Evolutionary conservation across 2,329 filamentous ascomycete genomes (phyloP).

Genomic region (Fusarium dlaminii): DNA sequence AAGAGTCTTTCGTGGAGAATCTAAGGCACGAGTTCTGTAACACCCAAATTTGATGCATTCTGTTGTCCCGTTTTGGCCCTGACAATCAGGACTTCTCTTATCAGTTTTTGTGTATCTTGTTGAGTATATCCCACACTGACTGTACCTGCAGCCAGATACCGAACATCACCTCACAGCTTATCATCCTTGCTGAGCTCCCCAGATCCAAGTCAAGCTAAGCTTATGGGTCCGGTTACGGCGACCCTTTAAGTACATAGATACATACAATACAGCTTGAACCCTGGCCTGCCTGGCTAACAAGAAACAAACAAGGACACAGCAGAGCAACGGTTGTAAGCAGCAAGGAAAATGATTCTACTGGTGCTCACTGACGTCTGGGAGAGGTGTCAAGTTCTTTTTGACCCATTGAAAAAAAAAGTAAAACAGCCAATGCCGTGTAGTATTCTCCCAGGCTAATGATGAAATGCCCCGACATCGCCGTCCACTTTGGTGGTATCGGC

Average conservation of each 20-base stretch:
- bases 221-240: conserved; percentile 28
- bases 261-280: not conserved
- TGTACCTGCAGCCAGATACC: conserved; percentile 18
- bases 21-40: conserved; percentile 1
- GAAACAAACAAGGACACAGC: not conserved
- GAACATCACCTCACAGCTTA: conserved; percentile 1
- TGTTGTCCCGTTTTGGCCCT: not conserved
- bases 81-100: not conserved
- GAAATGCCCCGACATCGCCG: conserved; percentile 15
- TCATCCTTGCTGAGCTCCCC: conserved; percentile 28
- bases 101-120: not conserved
- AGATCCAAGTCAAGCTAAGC: conserved; percentile 25
- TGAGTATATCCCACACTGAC: not conserved
- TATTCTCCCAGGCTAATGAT: conserved; percentile 6
- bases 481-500: not conserved
- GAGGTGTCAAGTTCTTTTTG: conserved; percentile 6
- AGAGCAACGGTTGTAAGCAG: conserved; percentile 19
- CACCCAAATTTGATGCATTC: not conserved
- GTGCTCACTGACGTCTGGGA: conserved; percentile 20
- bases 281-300: not conserved
- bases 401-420: conserved; percentile 20
- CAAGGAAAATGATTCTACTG: conserved; percentile 23
- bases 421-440: conserved; percentile 8
- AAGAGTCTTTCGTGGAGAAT: conserved; percentile 17
- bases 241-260: not conserved